Base-by-base conservation (phyloP, 2,329 filamentous ascomycete species). In the Exophiala alcalophila region DNA sequence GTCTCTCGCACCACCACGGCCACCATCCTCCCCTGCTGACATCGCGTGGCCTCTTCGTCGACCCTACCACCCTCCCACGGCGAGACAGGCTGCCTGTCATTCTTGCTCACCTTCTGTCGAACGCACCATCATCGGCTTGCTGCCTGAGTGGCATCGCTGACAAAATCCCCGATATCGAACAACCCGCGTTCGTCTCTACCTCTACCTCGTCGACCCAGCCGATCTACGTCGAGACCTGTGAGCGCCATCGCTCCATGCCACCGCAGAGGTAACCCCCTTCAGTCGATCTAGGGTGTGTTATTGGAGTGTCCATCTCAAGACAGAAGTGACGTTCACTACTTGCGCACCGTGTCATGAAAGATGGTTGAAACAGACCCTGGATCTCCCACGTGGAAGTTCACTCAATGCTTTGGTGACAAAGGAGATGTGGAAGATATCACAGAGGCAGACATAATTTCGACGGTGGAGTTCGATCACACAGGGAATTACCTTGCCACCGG, bases 361-460 rank as follows among this genome's bases (percentile, higher is more conserved):
- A 96, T 97, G 90, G 90, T 92, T 76, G 90, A 96, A 80, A 85
- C 84, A 75, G 89, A 94, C 74, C 78, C 85, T 72, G 88, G 81
- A 77, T 84, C 87, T 73, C 90, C 90, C 66, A 97, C 90, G 72
- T 97, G 91, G 91, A 97, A 97, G 78, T 97, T 97, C 74, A 97
- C 91, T 70, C 91, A 97, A 90, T 97, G 92, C 76, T 98, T 98
- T 72, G 92, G 92, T 69, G 92, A 98, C 74, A 98, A 98, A 73
- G 92, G 92, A 59, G 92, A 98, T 73, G 91, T 98, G 57, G 92
- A 97, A 70, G 90, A 96, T 68, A 96, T 96, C 67, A 96, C 90
- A 70, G 90, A 96, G 83, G 69, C 70, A 44, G 70, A 73, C 59
- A 73, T 73, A 52, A 73, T 73, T 46, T 72, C 70, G 11, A 73